A percentile compares a stretch with the other conserved stretches of the same genome.
phyloP scores from a whole-genome alignment of 768 basidiomycete species.

The Amyloporia xantha region DNA sequence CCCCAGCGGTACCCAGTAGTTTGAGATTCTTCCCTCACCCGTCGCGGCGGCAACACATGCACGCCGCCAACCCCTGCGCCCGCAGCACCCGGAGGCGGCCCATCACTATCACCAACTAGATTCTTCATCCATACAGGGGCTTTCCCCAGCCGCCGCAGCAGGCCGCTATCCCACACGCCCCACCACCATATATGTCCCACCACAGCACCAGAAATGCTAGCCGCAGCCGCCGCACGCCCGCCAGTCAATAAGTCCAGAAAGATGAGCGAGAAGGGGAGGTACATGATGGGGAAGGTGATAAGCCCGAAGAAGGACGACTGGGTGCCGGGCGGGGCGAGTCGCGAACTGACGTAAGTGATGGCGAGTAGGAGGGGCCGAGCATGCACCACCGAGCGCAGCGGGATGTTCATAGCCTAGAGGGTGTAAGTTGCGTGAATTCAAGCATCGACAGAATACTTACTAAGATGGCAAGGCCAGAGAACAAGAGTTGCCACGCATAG shows the following conservation, averaged over 20 bases:
- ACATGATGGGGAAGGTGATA: conserved; percentile 62
- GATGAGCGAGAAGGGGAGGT: conserved; percentile 71
- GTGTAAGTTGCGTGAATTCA: not conserved
- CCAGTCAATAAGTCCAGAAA: conserved; percentile 62
- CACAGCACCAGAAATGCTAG: conserved; percentile 60
- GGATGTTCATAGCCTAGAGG: conserved; percentile 47
- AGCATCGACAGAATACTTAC: conserved; percentile 34
- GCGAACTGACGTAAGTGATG: conserved; percentile 62
- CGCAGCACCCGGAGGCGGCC: conserved; percentile 26
- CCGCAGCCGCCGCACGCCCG: conserved; percentile 50
- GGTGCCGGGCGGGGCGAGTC: conserved; percentile 57
- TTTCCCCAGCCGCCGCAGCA: conserved; percentile 36
- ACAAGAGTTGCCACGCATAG: conserved; percentile 66
- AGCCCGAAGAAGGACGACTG: conserved; percentile 78
- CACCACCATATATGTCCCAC: conserved; percentile 83
- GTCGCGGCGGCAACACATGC: conserved; percentile 44
- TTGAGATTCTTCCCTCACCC: conserved; percentile 13
- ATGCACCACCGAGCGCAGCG: conserved; percentile 50
- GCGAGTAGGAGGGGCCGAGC: conserved; percentile 59
- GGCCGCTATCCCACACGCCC: conserved; percentile 46
- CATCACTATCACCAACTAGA: conserved; percentile 42
- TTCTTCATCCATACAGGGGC: conserved; percentile 57
- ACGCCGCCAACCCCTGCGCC: conserved; percentile 43
- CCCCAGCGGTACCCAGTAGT: conserved; percentile 46
- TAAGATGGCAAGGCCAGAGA: conserved; percentile 49